Evolutionary conservation across 2,329 filamentous ascomycete genomes (phyloP).

Genomic region (Stenocarpella maydis): DNA sequence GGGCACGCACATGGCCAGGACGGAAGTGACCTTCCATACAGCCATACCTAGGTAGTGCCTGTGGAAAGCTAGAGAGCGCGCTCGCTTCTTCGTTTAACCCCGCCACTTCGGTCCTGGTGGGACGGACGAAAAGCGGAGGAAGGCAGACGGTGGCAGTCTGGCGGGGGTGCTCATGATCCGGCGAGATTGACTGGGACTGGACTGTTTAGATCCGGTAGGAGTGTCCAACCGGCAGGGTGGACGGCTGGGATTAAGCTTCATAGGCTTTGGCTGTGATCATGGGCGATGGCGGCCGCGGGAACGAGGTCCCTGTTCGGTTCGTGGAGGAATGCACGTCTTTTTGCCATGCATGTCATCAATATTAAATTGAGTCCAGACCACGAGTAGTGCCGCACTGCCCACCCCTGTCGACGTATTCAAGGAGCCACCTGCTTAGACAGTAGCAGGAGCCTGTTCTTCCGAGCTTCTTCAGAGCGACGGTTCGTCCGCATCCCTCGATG

Average conservation of each 20-base stretch:
- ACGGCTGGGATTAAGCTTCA: slow-evolving; percentile 17
- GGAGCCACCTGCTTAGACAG: not conserved
- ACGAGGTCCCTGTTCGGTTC: not conserved
- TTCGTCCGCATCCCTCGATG: not conserved
- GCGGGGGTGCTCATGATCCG: too few relatives aligned
- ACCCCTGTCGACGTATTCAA: not conserved
- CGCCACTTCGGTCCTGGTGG: slow-evolving; percentile 12
- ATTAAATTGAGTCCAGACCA: slow-evolving; percentile 7
- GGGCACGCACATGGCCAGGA: not conserved
- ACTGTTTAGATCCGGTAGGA: too few relatives aligned
- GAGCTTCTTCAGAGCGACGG: slow-evolving; percentile 3
- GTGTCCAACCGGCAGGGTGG: not conserved
- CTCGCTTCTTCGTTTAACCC: slow-evolving; percentile 8
- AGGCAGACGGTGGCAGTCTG: not conserved
- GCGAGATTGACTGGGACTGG: too few relatives aligned
- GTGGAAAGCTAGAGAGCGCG: not conserved
- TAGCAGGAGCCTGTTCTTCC: slow-evolving; percentile 19
- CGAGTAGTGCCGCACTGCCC: not conserved
- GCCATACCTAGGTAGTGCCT: too few relatives aligned
- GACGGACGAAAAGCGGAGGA: slow-evolving; percentile 1
- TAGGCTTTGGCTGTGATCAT: slow-evolving; percentile 10
- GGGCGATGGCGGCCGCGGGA: not conserved
- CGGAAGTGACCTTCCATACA: slow-evolving; percentile 14
- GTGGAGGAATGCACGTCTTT: slow-evolving; percentile 4
- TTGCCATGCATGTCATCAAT: slow-evolving; percentile 19